A percentile compares a stretch with the other conserved stretches of the same genome.
Evolutionary conservation across 1,284 basidiomycete genomes (phyloP).

Genomic region (Sutorius eximius): DNA sequence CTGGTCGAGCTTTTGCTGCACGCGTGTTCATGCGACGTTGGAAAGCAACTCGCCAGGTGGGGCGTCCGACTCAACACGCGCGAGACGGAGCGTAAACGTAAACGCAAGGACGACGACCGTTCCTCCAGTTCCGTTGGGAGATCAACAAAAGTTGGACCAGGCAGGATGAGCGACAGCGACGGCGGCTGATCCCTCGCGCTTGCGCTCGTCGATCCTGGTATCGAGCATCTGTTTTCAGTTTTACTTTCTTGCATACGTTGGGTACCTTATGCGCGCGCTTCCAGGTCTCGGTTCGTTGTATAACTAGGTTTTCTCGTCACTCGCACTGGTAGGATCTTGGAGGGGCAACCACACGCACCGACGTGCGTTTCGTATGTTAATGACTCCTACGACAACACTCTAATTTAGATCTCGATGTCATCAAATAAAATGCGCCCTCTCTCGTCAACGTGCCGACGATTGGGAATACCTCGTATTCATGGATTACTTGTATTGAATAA

Average conservation of each 20-base stretch:
- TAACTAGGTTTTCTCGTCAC: slow-evolving; percentile 7
- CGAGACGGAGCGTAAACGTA: slow-evolving; percentile 63
- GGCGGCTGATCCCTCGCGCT: slow-evolving; percentile 17
- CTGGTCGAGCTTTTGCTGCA: neutral
- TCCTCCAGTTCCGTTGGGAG: slow-evolving; percentile 11
- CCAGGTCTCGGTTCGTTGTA: slow-evolving; percentile 17
- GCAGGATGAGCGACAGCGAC: slow-evolving; percentile 30
- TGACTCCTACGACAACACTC: slow-evolving; percentile 1
- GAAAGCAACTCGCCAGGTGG: slow-evolving; percentile 63
- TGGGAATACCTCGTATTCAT: neutral
- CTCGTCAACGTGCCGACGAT: neutral
- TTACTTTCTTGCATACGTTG: slow-evolving; percentile 5
- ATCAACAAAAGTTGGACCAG: neutral
- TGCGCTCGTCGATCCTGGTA: neutral
- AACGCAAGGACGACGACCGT: slow-evolving; percentile 43
- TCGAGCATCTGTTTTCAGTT: slow-evolving; percentile 1
- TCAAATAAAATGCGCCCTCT: neutral
- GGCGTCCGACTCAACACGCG: slow-evolving; percentile 71
- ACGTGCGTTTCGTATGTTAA: slow-evolving; percentile 12
- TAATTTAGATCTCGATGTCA: slow-evolving; percentile 14
- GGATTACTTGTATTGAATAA: neutral
- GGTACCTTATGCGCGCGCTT: slow-evolving; percentile 8
- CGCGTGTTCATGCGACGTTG: slow-evolving; percentile 3
- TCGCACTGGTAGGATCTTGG: slow-evolving; percentile 5
- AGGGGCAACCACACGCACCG: neutral